These are phyloP conservation scores for Nissolia schottii DNA, from an alignment of 306 rosid genomes.

Conservation along the genomic window DNA sequence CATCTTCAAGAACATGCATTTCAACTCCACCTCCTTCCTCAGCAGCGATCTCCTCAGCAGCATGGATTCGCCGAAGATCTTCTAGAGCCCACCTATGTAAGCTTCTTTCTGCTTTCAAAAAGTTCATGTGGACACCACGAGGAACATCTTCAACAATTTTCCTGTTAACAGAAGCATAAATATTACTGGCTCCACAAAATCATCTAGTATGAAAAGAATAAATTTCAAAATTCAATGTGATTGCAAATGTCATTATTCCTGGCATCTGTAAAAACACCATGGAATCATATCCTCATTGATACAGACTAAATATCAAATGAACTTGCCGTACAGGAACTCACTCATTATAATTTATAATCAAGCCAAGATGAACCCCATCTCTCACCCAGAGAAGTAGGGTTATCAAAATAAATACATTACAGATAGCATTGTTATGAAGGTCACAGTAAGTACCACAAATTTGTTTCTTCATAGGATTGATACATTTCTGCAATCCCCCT, in stretches of 20 bases:
- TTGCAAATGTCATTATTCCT: background rate
- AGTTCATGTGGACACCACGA: conserved; percentile 87
- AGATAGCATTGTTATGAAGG: conserved; percentile 8
- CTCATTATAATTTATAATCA: conserved; percentile 1
- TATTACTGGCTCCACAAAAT: conserved; percentile 5
- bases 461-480: conserved; percentile 85
- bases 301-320: background rate
- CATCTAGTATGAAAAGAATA: background rate
- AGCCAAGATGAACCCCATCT: background rate
- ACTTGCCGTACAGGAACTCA: background rate
- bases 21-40: conserved; percentile 99
- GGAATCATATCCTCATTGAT: conserved; percentile 14
- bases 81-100: conserved; percentile 97
- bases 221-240: conserved; percentile 13
- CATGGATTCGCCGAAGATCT: conserved; percentile 88
- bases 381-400: conserved; percentile 10
- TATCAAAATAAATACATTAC: background rate
- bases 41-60: conserved; percentile 79
- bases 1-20: conserved; percentile 98
- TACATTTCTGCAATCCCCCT: conserved; percentile 85
- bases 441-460: conserved; percentile 58
- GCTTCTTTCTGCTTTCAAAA: conserved; percentile 98
- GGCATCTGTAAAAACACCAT: conserved; percentile 6
- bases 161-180: conserved; percentile 37
- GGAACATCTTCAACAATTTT: conserved; percentile 95